These are phyloP conservation scores for Argentina anserina DNA, from an alignment of 306 rosid genomes.

Conservation along the genomic window DNA sequence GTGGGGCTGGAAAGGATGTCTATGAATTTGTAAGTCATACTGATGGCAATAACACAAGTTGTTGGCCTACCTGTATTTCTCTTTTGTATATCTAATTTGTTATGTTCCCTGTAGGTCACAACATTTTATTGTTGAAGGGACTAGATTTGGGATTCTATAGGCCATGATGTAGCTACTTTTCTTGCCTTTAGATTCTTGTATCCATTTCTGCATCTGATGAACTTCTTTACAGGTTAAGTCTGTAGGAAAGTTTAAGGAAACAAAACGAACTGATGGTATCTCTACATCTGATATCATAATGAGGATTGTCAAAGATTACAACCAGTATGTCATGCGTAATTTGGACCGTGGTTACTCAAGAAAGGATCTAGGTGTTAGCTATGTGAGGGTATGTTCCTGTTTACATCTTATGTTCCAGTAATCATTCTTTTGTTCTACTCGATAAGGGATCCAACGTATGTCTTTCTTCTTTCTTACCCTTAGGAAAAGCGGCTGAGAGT, in stretches of 20 bases:
- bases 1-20: slow-evolving; percentile 95
- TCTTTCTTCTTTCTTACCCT: background rate
- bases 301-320: slow-evolving; percentile 97
- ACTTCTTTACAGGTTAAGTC: slow-evolving; percentile 58
- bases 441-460: background rate
- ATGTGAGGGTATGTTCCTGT: slow-evolving; percentile 64
- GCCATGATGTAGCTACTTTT: background rate
- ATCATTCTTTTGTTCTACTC: background rate
- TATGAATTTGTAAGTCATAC: slow-evolving; percentile 78
- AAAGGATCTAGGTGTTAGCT: slow-evolving; percentile 98
- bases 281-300: slow-evolving; percentile 93
- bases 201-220: background rate
- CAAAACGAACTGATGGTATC: slow-evolving; percentile 86
- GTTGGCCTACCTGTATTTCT: background rate
- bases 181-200: background rate
- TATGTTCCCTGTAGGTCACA: background rate
- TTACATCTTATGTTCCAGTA: slow-evolving; percentile 10
- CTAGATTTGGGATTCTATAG: background rate
- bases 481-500: slow-evolving; percentile 94
- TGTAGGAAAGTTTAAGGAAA: slow-evolving; percentile 87
- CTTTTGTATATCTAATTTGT: background rate
- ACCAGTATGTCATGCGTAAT: slow-evolving; percentile 91
- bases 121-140: background rate
- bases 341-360: slow-evolving; percentile 96
- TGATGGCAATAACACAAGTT: background rate